A percentile compares a stretch with the other conserved stretches of the same genome.
These are phyloP conservation scores for Guadua angustifolia DNA, from an alignment of 176 grass and related monocot species.

Conservation along the genomic window DNA sequence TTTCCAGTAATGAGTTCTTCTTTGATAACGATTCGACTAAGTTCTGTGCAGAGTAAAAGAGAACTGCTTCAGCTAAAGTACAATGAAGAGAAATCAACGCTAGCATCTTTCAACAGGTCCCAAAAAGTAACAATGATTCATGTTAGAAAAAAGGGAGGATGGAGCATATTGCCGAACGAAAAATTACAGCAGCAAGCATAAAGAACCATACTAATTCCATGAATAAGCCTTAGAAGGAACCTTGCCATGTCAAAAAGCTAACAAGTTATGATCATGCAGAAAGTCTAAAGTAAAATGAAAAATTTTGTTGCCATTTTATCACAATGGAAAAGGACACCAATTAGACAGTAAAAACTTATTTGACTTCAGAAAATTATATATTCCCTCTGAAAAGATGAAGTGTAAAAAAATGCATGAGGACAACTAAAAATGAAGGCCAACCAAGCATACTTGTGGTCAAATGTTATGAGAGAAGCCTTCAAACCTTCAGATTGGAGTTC, in stretches of 20 bases:
- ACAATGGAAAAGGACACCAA: neutral
- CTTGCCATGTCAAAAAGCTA: neutral
- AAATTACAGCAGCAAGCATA: slow-evolving; percentile 24
- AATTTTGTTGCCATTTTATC: neutral
- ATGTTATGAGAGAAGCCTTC: slow-evolving; percentile 33
- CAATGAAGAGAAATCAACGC: neutral
- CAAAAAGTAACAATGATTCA: slow-evolving; percentile 16
- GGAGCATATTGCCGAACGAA: neutral
- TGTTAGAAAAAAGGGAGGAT: neutral
- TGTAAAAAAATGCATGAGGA: neutral
- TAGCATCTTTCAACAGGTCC: neutral
- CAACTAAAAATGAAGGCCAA: slow-evolving; percentile 10
- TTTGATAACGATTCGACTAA: slow-evolving; percentile 75
- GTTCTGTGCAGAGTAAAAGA: slow-evolving; percentile 60
- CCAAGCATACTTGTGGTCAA: slow-evolving; percentile 7
- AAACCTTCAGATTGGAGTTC: slow-evolving; percentile 78
- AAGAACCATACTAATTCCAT: slow-evolving; percentile 11
- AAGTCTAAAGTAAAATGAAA: neutral
- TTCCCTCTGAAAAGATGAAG: neutral
- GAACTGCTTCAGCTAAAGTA: slow-evolving; percentile 29
- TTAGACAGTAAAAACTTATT: slow-evolving; percentile 6
- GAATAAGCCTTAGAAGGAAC: neutral
- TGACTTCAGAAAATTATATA: slow-evolving; percentile 1
- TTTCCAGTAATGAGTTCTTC: slow-evolving; percentile 73
- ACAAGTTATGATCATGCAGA: slow-evolving; percentile 28